Conservation (phyloP, 768 basidiomycete species). For the Mycena rosella region DNA sequence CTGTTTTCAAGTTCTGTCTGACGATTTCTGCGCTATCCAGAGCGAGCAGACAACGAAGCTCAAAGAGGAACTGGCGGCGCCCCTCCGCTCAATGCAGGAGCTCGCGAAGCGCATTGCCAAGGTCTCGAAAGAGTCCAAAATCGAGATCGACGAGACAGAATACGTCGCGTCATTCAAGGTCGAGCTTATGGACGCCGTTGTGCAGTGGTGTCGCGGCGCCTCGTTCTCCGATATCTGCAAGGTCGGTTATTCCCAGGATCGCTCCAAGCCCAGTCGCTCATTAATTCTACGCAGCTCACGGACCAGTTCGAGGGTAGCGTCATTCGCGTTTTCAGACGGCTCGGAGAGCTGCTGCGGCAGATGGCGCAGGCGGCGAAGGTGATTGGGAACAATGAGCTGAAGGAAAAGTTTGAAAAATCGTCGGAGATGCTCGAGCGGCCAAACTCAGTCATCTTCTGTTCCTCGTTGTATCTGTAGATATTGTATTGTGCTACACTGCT, state of each 20-base stretch:
- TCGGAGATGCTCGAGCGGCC: constrained; percentile 94
- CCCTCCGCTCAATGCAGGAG: constrained; percentile 95
- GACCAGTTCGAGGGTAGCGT: constrained; percentile 98
- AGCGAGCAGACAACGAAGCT: constrained; percentile 89
- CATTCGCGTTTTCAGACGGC: constrained; percentile 94
- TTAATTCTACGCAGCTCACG: constrained; percentile 76
- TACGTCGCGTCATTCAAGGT: constrained; percentile 98
- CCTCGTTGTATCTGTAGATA: constrained; percentile 80
- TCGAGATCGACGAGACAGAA: constrained; percentile 90
- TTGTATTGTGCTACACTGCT: background rate
- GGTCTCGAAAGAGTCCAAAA: constrained; percentile 93
- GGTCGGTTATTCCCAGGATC: constrained; percentile 57
- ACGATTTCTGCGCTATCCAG: constrained; percentile 53
- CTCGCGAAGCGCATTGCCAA: constrained; percentile 96
- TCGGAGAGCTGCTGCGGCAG: constrained; percentile 95
- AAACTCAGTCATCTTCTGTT: constrained; percentile 94
- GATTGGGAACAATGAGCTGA: constrained; percentile 93
- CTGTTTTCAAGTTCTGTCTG: background rate
- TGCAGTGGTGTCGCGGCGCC: constrained; percentile 98
- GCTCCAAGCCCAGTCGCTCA: background rate
- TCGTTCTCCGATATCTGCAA: constrained; percentile 97
- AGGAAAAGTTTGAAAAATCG: constrained; percentile 93
- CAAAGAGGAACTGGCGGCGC: constrained; percentile 94
- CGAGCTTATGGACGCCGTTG: constrained; percentile 97
- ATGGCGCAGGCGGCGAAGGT: constrained; percentile 97